phyloP scores from a whole-genome alignment of 2,329 filamentous ascomycete species.

The Penicillium concentricum region DNA sequence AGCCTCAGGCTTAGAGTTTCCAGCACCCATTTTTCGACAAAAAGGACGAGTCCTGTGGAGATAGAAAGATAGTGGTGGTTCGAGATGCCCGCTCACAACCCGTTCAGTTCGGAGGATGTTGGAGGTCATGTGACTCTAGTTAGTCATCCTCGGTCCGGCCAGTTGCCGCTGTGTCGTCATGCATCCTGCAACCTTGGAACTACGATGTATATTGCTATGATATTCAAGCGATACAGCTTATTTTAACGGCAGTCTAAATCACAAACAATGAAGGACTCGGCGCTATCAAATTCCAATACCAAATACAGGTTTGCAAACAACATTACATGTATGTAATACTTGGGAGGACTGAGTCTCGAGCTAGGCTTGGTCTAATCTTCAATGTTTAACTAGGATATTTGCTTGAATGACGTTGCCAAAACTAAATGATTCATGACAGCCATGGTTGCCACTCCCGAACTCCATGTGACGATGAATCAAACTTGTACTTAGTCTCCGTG shows the following conservation, averaged over 20 bases:
- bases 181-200: background rate
- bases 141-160: slow-evolving; percentile 2
- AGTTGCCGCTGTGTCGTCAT: background rate
- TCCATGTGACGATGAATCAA: background rate
- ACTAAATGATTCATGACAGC: background rate
- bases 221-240: background rate
- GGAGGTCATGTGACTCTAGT: background rate
- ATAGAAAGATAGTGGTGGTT: slow-evolving; percentile 6
- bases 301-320: background rate
- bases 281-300: background rate
- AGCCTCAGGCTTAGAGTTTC: slow-evolving; percentile 60
- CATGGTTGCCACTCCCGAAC: background rate
- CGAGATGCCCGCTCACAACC: slow-evolving; percentile 6
- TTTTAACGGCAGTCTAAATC: too few species aligned
- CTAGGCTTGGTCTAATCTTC: background rate
- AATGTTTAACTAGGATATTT: background rate
- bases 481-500: background rate
- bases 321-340: background rate
- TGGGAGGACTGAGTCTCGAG: background rate
- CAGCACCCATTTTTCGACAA: slow-evolving; percentile 55
- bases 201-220: background rate
- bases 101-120: slow-evolving; percentile 13
- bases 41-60: slow-evolving; percentile 7
- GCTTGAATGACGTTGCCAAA: background rate
- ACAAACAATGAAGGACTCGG: too few species aligned